These are phyloP conservation scores for Cordyceps fumosorosea DNA, from an alignment of 2,329 filamentous ascomycete genomes.

Conservation along the genomic window DNA sequence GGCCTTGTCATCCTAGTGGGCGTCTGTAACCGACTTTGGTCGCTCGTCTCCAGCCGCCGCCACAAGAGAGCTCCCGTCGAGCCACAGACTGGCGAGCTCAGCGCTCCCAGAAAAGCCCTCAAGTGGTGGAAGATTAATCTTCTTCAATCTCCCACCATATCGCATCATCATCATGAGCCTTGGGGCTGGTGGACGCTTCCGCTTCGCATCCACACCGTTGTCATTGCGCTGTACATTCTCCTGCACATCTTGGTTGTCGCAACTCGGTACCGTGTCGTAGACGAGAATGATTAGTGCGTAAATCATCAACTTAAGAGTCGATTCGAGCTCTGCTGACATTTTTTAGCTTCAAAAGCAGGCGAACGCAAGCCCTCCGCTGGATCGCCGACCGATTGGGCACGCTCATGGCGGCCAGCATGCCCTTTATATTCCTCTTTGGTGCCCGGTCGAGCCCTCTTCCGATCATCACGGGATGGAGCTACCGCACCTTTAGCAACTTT, in stretches of 20 bases:
- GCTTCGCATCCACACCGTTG: slow-evolving; percentile 28
- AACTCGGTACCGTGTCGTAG: slow-evolving; percentile 24
- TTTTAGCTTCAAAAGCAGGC: slow-evolving; percentile 5
- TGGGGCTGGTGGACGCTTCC: slow-evolving; percentile 32
- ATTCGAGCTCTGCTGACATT: slow-evolving; percentile 21
- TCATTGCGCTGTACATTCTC: slow-evolving; percentile 26
- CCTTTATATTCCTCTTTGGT: slow-evolving; percentile 55
- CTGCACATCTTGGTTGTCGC: slow-evolving; percentile 25
- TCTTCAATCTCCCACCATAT: slow-evolving; percentile 14
- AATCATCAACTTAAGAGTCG: background rate
- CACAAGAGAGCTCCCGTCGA: background rate
- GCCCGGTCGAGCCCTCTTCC: slow-evolving; percentile 55
- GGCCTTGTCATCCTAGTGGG: slow-evolving; percentile 13
- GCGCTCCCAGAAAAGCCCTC: background rate
- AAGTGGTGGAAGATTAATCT: slow-evolving; percentile 14
- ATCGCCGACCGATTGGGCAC: slow-evolving; percentile 52
- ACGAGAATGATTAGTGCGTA: slow-evolving; percentile 27
- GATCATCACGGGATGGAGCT: slow-evolving; percentile 58
- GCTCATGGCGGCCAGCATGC: slow-evolving; percentile 51
- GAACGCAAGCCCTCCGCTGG: slow-evolving; percentile 36
- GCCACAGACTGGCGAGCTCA: background rate
- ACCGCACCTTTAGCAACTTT: slow-evolving; percentile 54
- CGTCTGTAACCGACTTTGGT: slow-evolving; percentile 11
- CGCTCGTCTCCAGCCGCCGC: background rate
- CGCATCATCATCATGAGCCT: slow-evolving; percentile 16